Base-by-base conservation (phyloP, 768 basidiomycete genomes). In the Hygrocybe coccinea region DNA sequence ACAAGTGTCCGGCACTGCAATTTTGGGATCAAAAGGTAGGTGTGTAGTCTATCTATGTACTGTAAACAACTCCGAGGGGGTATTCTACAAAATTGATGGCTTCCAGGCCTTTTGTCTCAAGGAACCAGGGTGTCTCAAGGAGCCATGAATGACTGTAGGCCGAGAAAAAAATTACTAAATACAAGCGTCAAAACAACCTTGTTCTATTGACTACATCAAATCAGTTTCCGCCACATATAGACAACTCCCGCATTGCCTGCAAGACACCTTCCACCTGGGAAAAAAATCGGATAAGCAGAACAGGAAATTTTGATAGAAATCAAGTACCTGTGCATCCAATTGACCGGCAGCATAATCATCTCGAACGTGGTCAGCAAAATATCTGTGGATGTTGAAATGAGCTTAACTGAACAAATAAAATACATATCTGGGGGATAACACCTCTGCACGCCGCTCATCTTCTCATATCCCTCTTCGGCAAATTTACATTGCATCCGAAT, bases 321-420 rank as follows among this genome's bases (percentile, higher is more conserved):
- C 56, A 54, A 36, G 25, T 64, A 87, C 91, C 80, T 98, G 95
- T 38, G 90, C 87, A 69, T 99, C 97, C 50, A 99, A 77, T 70
- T 93, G 90, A 6, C 97, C 97, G 44, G 91, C 91, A 35, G 97
- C 95, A 65, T 99, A 99, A 62, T 98, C 97, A 62, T 99, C 95
- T 58, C 95, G 80, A 38, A 95, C 91, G 59, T 75, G 86, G 48
- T 97, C 92, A 2, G 83, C 78, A 65, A 97, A 97, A 72, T 94
- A 95, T 58, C 91, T 93, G 7, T 50, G 15, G 50, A 19, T 17
- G 22, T 22, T 5, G 15, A 48, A 43, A 56, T 36, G 7, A 57
- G 29, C 29, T 21, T 34, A 24, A 41, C 11, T 17, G 11, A 14
- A 21, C 41, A 33, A 19, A 36, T 24, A 8, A 34, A 5, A 14